These are phyloP conservation scores for Lachnellula willkommii DNA, from an alignment of 2,329 filamentous ascomycete genomes.

Conservation along the genomic window DNA sequence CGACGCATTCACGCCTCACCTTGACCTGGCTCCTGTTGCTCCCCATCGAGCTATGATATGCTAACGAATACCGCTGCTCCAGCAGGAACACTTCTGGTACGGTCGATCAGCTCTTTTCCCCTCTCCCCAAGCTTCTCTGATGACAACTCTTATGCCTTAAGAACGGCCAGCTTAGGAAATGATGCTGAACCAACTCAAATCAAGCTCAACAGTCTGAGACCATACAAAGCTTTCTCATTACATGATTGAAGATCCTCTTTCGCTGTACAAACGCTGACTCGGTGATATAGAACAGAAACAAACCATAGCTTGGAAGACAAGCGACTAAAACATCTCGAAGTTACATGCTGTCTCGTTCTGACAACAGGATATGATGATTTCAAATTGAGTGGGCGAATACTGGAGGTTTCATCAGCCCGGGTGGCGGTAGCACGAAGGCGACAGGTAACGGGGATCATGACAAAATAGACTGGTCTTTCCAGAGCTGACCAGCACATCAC, in stretches of 20 bases:
- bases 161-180: slow-evolving; percentile 60
- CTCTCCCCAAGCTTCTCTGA: slow-evolving; percentile 37
- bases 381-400: too few species aligned
- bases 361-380: too few species aligned
- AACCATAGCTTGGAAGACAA: background rate
- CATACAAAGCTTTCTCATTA: background rate
- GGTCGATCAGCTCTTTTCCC: slow-evolving; percentile 1
- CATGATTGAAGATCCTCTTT: background rate
- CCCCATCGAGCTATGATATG: background rate
- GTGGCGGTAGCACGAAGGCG: too few species aligned
- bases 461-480: too few species aligned
- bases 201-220: slow-evolving; percentile 62
- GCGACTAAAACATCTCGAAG: background rate
- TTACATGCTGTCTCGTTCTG: too few species aligned
- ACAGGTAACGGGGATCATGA: too few species aligned
- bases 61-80: background rate
- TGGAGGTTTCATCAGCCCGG: too few species aligned
- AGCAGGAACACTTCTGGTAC: background rate
- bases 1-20: background rate
- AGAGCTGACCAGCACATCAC: too few species aligned
- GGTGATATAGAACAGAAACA: too few species aligned
- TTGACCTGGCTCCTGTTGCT: background rate
- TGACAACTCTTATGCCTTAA: slow-evolving; percentile 54
- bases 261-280: too few species aligned
- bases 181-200: slow-evolving; percentile 52